These are phyloP conservation scores for Clarireedia monteithiana DNA, from an alignment of 2,329 filamentous ascomycete genomes.

Conservation along the genomic window DNA sequence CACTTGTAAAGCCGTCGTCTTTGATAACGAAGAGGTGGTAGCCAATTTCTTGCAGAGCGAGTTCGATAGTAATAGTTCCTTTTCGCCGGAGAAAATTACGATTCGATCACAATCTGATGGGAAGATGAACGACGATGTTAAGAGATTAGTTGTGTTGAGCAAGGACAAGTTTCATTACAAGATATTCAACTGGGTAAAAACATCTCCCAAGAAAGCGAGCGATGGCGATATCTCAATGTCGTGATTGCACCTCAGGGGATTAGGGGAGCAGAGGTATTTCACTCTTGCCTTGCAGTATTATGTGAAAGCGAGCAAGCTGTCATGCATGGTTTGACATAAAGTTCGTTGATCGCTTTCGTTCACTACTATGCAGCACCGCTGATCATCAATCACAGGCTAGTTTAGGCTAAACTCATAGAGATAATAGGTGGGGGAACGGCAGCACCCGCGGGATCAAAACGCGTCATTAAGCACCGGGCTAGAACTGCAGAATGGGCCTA, in stretches of 20 bases:
- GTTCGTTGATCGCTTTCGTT: neutral
- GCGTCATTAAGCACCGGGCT: neutral
- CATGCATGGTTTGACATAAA: neutral
- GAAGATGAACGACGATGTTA: slow-evolving; percentile 10
- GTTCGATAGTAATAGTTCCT: slow-evolving; percentile 13
- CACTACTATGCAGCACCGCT: too few species aligned
- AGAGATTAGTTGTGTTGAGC: slow-evolving; percentile 22
- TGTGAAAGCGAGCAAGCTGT: neutral
- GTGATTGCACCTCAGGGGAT: slow-evolving; percentile 6
- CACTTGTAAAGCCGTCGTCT: slow-evolving; percentile 3
- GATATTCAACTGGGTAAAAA: slow-evolving; percentile 17
- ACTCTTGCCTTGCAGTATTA: neutral
- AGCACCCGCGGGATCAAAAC: neutral
- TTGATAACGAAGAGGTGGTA: slow-evolving; percentile 17
- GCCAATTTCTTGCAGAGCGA: slow-evolving; percentile 13
- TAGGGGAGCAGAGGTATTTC: neutral
- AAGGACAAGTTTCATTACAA: slow-evolving; percentile 24
- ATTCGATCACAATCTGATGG: slow-evolving; percentile 13
- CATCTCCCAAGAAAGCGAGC: neutral
- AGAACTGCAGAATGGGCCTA: too few species aligned
- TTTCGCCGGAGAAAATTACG: slow-evolving; percentile 21
- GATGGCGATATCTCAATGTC: slow-evolving; percentile 23
- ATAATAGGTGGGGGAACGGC: neutral
- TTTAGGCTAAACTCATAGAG: too few species aligned
- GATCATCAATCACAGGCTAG: too few species aligned